These are phyloP conservation scores for Camelina hispida DNA, from an alignment of 345 rosid genomes.

Conservation along the genomic window DNA sequence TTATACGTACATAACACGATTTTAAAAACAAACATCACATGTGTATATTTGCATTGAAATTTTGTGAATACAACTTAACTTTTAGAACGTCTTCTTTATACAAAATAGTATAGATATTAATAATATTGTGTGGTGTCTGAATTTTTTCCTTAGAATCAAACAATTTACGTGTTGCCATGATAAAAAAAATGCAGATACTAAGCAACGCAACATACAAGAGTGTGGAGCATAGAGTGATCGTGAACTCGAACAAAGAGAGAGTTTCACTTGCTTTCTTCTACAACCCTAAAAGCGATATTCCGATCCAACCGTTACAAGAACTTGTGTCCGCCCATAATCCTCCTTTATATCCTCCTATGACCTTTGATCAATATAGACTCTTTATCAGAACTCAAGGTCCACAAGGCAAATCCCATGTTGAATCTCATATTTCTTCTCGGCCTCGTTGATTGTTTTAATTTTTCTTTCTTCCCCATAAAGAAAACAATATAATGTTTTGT, in stretches of 20 bases:
- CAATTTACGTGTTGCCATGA: not conserved
- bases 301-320: conserved; percentile 66
- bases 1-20: conserved; percentile 27
- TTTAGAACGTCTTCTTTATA: too few relatives aligned
- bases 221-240: conserved; percentile 91
- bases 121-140: not conserved
- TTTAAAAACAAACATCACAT: conserved; percentile 32
- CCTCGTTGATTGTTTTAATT: conserved; percentile 38
- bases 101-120: too few relatives aligned
- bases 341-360: conserved; percentile 68
- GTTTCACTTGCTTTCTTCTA: conserved; percentile 90
- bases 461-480: not conserved
- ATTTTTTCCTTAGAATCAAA: not conserved
- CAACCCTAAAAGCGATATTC: conserved; percentile 87
- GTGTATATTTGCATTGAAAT: not conserved
- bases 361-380: conserved; percentile 82
- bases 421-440: conserved; percentile 55
- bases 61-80: not conserved
- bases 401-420: conserved; percentile 84
- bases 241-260: conserved; percentile 67
- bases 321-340: conserved; percentile 65
- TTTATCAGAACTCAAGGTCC: conserved; percentile 83
- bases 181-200: conserved; percentile 58
- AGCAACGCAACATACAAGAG: conserved; percentile 90
- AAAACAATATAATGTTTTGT: not conserved